Evolutionary conservation across 2,329 filamentous ascomycete species (phyloP).

Genomic region (Clarireedia monteithiana): DNA sequence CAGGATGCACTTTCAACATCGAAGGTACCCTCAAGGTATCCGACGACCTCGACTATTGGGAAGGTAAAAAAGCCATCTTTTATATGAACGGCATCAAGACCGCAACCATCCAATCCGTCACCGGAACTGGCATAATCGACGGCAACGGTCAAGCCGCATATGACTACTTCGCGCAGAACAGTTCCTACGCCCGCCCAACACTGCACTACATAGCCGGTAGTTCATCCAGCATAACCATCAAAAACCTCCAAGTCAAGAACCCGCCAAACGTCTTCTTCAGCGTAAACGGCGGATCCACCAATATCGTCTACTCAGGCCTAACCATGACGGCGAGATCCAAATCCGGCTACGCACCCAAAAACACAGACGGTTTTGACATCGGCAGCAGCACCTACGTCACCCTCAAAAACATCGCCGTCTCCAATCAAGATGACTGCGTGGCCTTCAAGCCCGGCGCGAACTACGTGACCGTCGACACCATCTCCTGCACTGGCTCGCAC

Average conservation of each 20-base stretch:
- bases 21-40: constrained; percentile 37
- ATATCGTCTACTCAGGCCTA: constrained; percentile 32
- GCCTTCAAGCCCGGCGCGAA: constrained; percentile 48
- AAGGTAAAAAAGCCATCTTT: constrained; percentile 34
- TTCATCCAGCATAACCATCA: constrained; percentile 31
- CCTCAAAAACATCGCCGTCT: constrained; percentile 41
- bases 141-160: constrained; percentile 38
- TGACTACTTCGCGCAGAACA: constrained; percentile 35
- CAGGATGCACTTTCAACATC: constrained; percentile 38
- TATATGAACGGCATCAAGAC: constrained; percentile 32
- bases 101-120: constrained; percentile 34
- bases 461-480: constrained; percentile 33
- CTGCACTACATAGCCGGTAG: constrained; percentile 34
- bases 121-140: constrained; percentile 38
- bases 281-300: constrained; percentile 30
- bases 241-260: constrained; percentile 34
- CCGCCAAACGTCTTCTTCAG: constrained; percentile 39
- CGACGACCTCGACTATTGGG: constrained; percentile 35
- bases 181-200: constrained; percentile 34
- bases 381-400: constrained; percentile 37
- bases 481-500: constrained; percentile 39
- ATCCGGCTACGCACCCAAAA: constrained; percentile 36
- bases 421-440: constrained; percentile 52
- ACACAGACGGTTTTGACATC: constrained; percentile 48
- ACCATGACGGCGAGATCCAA: constrained; percentile 33